Evolutionary conservation across 306 rosid genomes (phyloP), one percentile per base, ranked within the genome.

Genomic region (Sophora flavescens): DNA sequence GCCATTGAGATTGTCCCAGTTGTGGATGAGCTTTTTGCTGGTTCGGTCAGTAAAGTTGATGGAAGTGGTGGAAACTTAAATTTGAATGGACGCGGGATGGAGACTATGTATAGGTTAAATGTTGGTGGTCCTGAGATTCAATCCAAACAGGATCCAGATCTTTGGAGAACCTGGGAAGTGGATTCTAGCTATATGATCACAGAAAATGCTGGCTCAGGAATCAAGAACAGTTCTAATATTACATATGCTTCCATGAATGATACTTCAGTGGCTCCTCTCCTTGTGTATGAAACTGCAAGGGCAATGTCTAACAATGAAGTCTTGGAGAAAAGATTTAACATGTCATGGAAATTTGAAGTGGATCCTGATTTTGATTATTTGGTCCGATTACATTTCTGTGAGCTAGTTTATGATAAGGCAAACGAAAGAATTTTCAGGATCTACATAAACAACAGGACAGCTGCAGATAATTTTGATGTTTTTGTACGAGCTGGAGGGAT

Each of bases 301-400:
- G 65, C 86, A 33, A 91, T 89, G 98, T 86, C 92, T 32, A 87
- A 95, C 86, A 87, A 73, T 62, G 84, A 89, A 80, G 91, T 87
- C 50, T 64, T 84, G 84, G 97, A 92, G 84, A 92, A 91, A 80
- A 87, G 97, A 78, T 90, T 95, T 88, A 92, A 92, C 84, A 92
- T 95, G 97, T 95, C 99, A 1, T 95, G 99, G 99, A 92, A 88
- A 68, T 92, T 95, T 9, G 89, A 84, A 63, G 96, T 95, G 17
- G 89, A 95, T 83, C 97, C 98, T 12, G 90, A 85, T 79, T 95
- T 95, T 3, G 98, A 95, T 72, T 95, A 95, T 52, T 60, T 92
- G 79, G 75, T 95, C 70, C 82, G 97, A 58, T 77, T 95, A 58
- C 99, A 95, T 81, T 95, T 95, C 88, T 95, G 99, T 78, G 99